phyloP scores from a whole-genome alignment of 768 basidiomycete genomes.

The Saitozyma podzolica region DNA sequence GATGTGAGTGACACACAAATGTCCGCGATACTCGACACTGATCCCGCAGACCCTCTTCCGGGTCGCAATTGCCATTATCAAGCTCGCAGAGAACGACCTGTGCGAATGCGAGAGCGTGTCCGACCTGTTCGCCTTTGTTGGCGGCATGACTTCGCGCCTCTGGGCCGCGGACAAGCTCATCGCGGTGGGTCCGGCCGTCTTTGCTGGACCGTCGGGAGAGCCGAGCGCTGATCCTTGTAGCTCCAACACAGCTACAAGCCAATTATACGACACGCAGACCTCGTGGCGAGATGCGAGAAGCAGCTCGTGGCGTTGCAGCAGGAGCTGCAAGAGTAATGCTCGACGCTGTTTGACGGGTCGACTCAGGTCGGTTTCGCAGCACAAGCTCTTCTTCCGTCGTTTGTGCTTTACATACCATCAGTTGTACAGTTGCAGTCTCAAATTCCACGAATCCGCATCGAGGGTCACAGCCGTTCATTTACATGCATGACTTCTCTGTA shows the following conservation, averaged over 20 bases:
- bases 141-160: constrained; percentile 85
- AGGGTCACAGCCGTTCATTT: too few relatives aligned
- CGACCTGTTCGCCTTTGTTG: constrained; percentile 83
- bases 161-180: constrained; percentile 90
- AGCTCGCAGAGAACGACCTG: constrained; percentile 78
- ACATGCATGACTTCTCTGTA: too few relatives aligned
- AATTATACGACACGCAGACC: constrained; percentile 18
- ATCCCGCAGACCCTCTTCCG: constrained; percentile 55
- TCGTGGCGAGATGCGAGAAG: constrained; percentile 11
- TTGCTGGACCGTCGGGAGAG: not conserved
- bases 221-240: constrained; percentile 11
- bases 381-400: not conserved
- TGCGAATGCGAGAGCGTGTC: constrained; percentile 79
- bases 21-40: not conserved
- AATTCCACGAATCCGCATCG: not conserved
- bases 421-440: not conserved
- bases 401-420: not conserved
- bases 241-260: constrained; percentile 23
- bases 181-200: constrained; percentile 63
- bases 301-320: constrained; percentile 1
- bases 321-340: too few relatives aligned
- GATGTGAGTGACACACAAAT: constrained; percentile 56
- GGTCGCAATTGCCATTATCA: constrained; percentile 82
- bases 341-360: too few relatives aligned
- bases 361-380: not conserved